Evolutionary conservation across 2,329 filamentous ascomycete species (phyloP).

Genomic region (Xylaria hypoxylon): DNA sequence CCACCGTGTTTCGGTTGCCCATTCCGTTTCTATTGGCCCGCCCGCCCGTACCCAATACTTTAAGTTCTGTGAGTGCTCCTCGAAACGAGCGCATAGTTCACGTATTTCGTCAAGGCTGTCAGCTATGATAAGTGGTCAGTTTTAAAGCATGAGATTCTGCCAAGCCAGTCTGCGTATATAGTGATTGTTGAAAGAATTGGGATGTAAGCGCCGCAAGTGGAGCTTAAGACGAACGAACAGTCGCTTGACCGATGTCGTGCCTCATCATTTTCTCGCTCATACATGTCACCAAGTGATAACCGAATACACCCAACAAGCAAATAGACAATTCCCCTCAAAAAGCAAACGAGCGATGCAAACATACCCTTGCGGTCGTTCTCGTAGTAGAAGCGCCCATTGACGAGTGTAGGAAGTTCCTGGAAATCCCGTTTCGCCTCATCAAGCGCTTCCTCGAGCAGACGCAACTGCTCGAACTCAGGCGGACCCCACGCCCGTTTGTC

Average conservation of each 20-base stretch:
- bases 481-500: constrained; percentile 69
- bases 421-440: constrained; percentile 72
- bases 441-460: constrained; percentile 65
- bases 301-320: neutral
- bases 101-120: constrained; percentile 65
- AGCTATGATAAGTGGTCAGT: constrained; percentile 52
- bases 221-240: neutral
- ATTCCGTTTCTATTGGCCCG: constrained; percentile 67
- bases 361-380: constrained; percentile 67
- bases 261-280: constrained; percentile 10
- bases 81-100: constrained; percentile 59
- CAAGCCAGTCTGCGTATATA: neutral
- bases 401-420: constrained; percentile 65
- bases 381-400: constrained; percentile 69
- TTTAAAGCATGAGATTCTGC: neutral
- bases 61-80: constrained; percentile 62
- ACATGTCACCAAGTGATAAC: neutral
- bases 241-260: constrained; percentile 21
- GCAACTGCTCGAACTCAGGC: constrained; percentile 70
- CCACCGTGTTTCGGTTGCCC: constrained; percentile 64
- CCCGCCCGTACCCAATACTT: constrained; percentile 66
- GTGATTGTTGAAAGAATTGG: neutral
- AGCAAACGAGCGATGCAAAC: constrained; percentile 44
- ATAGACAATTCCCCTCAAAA: neutral
- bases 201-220: neutral